A percentile compares a stretch with the other conserved stretches of the same genome.
These are phyloP conservation scores for Rutstroemia sydowiana DNA, from an alignment of 2,329 filamentous ascomycete species.

Conservation along the genomic window DNA sequence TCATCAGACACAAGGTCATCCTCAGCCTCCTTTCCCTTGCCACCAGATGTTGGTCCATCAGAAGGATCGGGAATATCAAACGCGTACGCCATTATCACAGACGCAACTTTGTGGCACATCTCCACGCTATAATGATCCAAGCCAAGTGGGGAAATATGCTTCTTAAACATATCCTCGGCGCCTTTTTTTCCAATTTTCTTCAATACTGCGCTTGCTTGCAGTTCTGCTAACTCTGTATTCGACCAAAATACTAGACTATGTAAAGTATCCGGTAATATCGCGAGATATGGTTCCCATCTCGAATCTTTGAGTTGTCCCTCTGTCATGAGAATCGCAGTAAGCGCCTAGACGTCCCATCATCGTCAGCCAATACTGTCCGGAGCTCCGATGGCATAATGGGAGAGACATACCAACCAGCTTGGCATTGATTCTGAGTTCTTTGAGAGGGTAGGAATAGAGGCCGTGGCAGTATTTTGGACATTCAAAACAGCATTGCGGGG, in stretches of 20 bases:
- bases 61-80: conserved; percentile 48
- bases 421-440: conserved; percentile 30
- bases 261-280: conserved; percentile 51
- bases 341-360: conserved; percentile 1
- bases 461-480: conserved; percentile 43
- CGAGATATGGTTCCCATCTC: conserved; percentile 48
- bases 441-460: conserved; percentile 34
- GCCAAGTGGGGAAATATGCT: conserved; percentile 47
- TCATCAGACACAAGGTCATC: conserved; percentile 40
- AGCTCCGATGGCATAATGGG: conserved; percentile 10
- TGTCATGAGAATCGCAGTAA: conserved; percentile 19
- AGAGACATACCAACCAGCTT: conserved; percentile 36
- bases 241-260: conserved; percentile 67
- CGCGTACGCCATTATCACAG: conserved; percentile 65
- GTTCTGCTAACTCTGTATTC: conserved; percentile 48
- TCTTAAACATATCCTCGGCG: conserved; percentile 50
- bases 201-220: conserved; percentile 57
- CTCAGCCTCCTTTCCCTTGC: conserved; percentile 39
- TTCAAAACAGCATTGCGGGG: conserved; percentile 53
- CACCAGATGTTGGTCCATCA: conserved; percentile 35
- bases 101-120: conserved; percentile 56
- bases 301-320: conserved; percentile 23
- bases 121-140: conserved; percentile 36
- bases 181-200: conserved; percentile 56
- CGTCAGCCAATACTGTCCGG: background rate